phyloP scores from a whole-genome alignment of 164 flowering plant species.

The Dillenia turbinata region DNA sequence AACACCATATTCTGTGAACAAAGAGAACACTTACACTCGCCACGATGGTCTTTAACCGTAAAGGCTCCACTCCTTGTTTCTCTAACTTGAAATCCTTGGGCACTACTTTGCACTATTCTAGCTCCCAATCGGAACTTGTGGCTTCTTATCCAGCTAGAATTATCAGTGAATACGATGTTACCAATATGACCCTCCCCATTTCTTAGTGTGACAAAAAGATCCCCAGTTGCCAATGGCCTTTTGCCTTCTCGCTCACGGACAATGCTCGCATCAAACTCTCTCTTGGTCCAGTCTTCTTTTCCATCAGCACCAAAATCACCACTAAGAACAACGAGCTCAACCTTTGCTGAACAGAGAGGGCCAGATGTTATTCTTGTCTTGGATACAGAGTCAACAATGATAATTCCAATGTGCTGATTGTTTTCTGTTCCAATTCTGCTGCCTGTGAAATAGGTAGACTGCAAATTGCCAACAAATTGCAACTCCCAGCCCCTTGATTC shows the following conservation, averaged over 20 bases:
- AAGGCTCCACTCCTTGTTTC: slow-evolving; percentile 60
- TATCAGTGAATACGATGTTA: slow-evolving; percentile 50
- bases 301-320: slow-evolving; percentile 47
- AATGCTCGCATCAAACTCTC: slow-evolving; percentile 29
- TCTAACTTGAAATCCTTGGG: slow-evolving; percentile 24
- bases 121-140: slow-evolving; percentile 53
- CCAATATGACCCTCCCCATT: slow-evolving; percentile 38
- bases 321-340: slow-evolving; percentile 45
- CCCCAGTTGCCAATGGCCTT: slow-evolving; percentile 54
- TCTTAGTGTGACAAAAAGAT: slow-evolving; percentile 17
- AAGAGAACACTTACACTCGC: slow-evolving; percentile 43
- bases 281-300: slow-evolving; percentile 33
- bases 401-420: slow-evolving; percentile 26
- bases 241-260: slow-evolving; percentile 51
- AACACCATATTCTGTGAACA: no score
- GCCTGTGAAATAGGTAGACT: slow-evolving; percentile 35
- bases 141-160: slow-evolving; percentile 56
- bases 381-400: slow-evolving; percentile 28
- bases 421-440: slow-evolving; percentile 32
- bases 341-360: slow-evolving; percentile 38
- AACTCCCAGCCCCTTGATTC: slow-evolving; percentile 29
- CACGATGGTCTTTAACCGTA: slow-evolving; percentile 61
- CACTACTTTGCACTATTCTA: slow-evolving; percentile 17
- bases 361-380: slow-evolving; percentile 21
- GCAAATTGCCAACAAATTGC: slow-evolving; percentile 36